Base-by-base conservation (phyloP, 2,329 filamentous ascomycete species). In the Colletotrichum sp. region DNA sequence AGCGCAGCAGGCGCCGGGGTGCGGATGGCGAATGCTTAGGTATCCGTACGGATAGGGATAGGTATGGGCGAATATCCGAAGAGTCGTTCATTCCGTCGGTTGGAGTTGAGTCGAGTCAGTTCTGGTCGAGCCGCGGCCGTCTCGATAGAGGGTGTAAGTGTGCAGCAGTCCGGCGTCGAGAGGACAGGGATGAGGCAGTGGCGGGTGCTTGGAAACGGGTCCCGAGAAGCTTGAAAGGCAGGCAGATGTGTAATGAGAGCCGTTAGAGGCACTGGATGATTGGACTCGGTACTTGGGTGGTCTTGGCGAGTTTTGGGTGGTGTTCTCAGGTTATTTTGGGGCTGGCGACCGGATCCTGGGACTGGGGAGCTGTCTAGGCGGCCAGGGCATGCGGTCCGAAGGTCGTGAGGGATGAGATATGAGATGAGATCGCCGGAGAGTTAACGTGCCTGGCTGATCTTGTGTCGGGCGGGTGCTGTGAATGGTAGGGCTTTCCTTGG, bases 241-340 rank as follows among this genome's bases (percentile, higher is more conserved):
- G 32, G 32, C 32, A 36, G 69, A 69, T 60, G 59, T 64, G 70
- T 34, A 72, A 63, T 72, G 62, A 65, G n/a, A 64, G 62, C 60
- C 68, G 36, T 44, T 44, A 26, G 52, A 71, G 69, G 30, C 39
- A 63, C 52, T 49, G 30, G 63, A 76, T 76, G 73, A 65, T 73
- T 76, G 70, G 74, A 57, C 52, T 76, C 74, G 64, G 65, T 73
- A 69, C 44, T 76, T 69, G 49, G 59, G 63, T n/a, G 34, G 70
- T 69, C 74, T 76, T 76, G 74, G 70, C 74, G 49, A 44, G 70
- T 52, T 73, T 76, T 57, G 57, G 64, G 30, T 69, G 70, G 49
- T 69, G 57, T 62, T 69, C 64, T 64, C 70, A 52, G 59, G 64
- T 44, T 65, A 39, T 73, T 73, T 69, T 66, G 59, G 70, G 70